Percentiles rank a stretch among this genome's conserved stretches.
These are phyloP conservation scores for Syzygium aqueum DNA, from an alignment of 345 rosid genomes.

Conservation along the genomic window DNA sequence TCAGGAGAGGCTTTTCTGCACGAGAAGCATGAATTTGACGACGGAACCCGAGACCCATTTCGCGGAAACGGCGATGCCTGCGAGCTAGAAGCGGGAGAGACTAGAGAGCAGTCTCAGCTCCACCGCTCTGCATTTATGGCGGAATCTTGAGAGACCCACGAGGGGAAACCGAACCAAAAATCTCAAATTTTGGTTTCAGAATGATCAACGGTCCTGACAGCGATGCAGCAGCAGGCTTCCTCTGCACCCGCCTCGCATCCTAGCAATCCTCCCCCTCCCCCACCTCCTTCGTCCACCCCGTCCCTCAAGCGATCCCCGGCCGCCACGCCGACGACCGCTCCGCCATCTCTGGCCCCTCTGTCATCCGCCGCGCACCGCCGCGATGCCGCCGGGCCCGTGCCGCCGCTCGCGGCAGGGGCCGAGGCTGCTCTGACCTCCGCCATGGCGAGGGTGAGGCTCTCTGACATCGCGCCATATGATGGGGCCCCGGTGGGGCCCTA, in stretches of 20 bases:
- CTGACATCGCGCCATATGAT: constrained; percentile 62
- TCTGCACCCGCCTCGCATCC: constrained; percentile 22
- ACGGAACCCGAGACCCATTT: background rate
- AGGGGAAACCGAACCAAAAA: background rate
- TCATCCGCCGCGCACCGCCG: constrained; percentile 21
- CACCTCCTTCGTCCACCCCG: background rate
- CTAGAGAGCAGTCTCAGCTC: background rate
- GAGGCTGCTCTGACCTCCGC: constrained; percentile 15
- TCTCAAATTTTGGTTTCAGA: constrained; percentile 4
- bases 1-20: background rate
- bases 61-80: background rate
- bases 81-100: background rate
- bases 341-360: constrained; percentile 2
- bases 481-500: constrained; percentile 65
- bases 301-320: constrained; percentile 1
- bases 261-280: constrained; percentile 5
- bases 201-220: constrained; percentile 42
- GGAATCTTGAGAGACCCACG: background rate
- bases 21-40: background rate
- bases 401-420: constrained; percentile 2
- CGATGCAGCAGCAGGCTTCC: constrained; percentile 32
- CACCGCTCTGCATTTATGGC: background rate
- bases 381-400: constrained; percentile 14
- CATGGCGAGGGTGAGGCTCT: constrained; percentile 62
- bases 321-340: background rate